Percentiles rank a stretch among this genome's conserved stretches.
phyloP scores from a whole-genome alignment of 805 yeast genomes.

The Wickerhamomyces xylosicus region DNA sequence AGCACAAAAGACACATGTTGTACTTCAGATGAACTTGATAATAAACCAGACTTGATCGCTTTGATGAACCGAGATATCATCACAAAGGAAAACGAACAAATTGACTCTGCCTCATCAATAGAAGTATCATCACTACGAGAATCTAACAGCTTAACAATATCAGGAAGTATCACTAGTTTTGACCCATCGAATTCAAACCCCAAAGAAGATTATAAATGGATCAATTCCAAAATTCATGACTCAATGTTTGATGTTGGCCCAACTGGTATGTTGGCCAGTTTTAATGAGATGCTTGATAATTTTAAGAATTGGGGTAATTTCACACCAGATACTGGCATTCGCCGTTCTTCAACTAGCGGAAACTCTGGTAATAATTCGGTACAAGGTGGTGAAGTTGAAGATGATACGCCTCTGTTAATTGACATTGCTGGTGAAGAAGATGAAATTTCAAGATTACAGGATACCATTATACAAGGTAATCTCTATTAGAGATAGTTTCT shows the following conservation, averaged over 20 bases:
- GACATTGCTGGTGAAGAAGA: neutral
- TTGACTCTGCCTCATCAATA: too few relatives aligned
- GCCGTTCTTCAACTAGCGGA: too few relatives aligned
- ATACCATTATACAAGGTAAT: neutral
- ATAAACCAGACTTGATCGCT: neutral
- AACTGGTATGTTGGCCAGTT: conserved; percentile 57
- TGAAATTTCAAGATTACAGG: neutral
- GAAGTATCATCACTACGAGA: too few relatives aligned
- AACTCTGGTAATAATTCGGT: neutral
- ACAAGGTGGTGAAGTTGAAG: neutral
- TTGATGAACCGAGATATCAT: conserved; percentile 8
- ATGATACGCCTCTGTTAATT: too few relatives aligned
- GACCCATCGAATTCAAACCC: neutral
- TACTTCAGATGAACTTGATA: conserved; percentile 3
- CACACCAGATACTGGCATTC: too few relatives aligned
- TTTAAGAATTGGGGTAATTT: conserved; percentile 21
- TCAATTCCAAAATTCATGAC: conserved; percentile 26
- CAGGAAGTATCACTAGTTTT: neutral
- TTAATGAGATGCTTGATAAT: conserved; percentile 46
- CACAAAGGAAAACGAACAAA: conserved; percentile 6
- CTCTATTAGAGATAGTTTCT: neutral
- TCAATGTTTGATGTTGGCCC: conserved; percentile 49
- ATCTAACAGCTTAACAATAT: neutral
- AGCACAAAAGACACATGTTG: neutral
- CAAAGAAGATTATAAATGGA: conserved; percentile 28